These are phyloP conservation scores for Calcarisporium arbuscula DNA, from an alignment of 2,329 filamentous ascomycete genomes.

Conservation along the genomic window DNA sequence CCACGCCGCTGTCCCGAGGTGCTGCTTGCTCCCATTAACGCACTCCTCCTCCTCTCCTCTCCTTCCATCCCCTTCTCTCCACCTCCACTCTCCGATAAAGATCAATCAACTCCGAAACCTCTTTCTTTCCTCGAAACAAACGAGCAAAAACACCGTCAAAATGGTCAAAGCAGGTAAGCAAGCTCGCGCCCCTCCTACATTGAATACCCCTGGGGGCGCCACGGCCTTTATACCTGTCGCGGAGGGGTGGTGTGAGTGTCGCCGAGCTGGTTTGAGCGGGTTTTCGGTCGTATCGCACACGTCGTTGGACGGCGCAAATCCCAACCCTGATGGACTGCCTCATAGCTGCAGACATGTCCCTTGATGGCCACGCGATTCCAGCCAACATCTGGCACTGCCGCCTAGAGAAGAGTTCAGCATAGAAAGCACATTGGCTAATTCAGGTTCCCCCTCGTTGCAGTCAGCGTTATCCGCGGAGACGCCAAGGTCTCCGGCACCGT, in stretches of 20 bases:
- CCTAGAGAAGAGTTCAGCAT: too few species aligned
- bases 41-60: conserved; percentile 9
- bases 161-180: conserved; percentile 91
- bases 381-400: not conserved
- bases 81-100: conserved; percentile 5
- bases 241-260: conserved; percentile 12
- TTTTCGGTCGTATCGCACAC: conserved; percentile 29
- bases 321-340: conserved; percentile 39
- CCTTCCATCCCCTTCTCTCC: too few species aligned
- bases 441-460: conserved; percentile 39
- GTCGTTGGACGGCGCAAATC: conserved; percentile 17
- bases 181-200: not conserved
- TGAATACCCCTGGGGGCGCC: conserved; percentile 5
- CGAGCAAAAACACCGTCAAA: conserved; percentile 54
- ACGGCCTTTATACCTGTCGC: conserved; percentile 20
- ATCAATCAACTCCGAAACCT: conserved; percentile 9
- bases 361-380: conserved; percentile 22
- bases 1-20: not conserved
- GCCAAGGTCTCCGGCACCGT: conserved; percentile 91
- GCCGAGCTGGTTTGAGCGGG: conserved; percentile 55
- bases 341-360: conserved; percentile 16
- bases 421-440: conserved; percentile 18
- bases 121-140: conserved; percentile 12
- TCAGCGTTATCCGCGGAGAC: conserved; percentile 96
- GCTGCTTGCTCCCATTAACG: conserved; percentile 7